phyloP scores from a whole-genome alignment of 2,329 filamentous ascomycete species.

The Dactylonectria estremocensis region DNA sequence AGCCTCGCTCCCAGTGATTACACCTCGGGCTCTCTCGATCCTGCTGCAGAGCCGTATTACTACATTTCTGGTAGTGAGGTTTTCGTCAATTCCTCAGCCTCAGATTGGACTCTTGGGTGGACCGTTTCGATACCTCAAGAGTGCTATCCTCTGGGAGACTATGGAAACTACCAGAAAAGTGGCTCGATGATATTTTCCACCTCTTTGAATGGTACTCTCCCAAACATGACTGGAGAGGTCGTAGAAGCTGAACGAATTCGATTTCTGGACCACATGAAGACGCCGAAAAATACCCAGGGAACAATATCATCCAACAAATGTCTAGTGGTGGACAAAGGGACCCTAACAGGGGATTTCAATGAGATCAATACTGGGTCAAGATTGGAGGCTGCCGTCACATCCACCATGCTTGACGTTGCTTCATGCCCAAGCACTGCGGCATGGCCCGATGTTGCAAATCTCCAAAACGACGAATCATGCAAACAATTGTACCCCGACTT shows the following conservation, averaged over 20 bases:
- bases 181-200: conserved; percentile 2
- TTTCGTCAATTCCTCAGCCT: background rate
- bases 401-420: background rate
- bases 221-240: background rate
- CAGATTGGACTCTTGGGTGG: background rate
- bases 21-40: background rate
- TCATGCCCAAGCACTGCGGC: background rate
- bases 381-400: background rate
- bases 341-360: too few species aligned
- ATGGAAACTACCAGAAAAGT: background rate
- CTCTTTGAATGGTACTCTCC: background rate
- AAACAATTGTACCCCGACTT: too few species aligned
- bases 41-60: background rate
- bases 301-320: background rate
- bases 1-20: background rate
- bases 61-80: background rate
- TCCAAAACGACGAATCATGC: too few species aligned
- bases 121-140: background rate
- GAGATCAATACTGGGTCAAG: background rate
- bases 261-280: background rate
- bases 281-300: background rate
- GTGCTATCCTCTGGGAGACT: background rate
- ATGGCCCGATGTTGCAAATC: too few species aligned
- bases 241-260: background rate
- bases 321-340: background rate